Evolutionary conservation across 2,329 filamentous ascomycete genomes (phyloP), one percentile per base, ranked within the genome.

Genomic region (Thermomyces lanuginosus): DNA sequence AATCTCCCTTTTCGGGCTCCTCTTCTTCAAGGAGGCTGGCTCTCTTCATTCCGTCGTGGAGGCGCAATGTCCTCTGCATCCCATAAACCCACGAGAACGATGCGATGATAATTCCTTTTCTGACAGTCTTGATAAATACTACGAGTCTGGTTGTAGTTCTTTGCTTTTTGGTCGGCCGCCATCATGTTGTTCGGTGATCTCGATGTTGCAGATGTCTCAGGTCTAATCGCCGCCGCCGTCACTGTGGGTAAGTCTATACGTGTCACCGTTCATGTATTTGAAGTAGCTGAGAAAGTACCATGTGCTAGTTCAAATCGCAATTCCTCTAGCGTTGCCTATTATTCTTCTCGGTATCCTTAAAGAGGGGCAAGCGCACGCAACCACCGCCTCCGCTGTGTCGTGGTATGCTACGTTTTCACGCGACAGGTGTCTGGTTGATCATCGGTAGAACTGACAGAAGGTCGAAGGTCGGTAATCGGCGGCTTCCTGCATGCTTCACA

Each of bases 391-490:
- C 12, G 31, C 29, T 19, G 38, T 22, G 39, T 39, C 40, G 39
- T 36, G 32, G 29, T 36, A 33, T 26, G 15, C 24, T 21, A 12
- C 14, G 11, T 9, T n/a, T 9, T n/a, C n/a, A n/a, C n/a, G n/a
- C n/a, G n/a, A n/a, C n/a, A 4, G 5, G 32, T 5, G 15, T 26
- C 24, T 22, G 6, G 27, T 10, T 27, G 15, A 27, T 10, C 8
- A 22, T 21, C n/a, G 9, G 8, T 8, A 17, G 13, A 13, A 13
- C 6, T 5, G 8, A 13, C 18, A 49, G n/a, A n/a, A n/a, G n/a
- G n/a, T n/a, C n/a, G n/a, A n/a, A n/a, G 52, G 51, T 51, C 49
- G 11, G 49, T 56, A 17, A 43, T 56, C n/a, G 43, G 40, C 5
- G 39, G 43, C 31, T 32, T 44, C 3, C 36, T 61, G 5, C 53